Percentiles rank a stretch among this genome's conserved stretches.
Evolutionary conservation across 768 basidiomycete genomes (phyloP).

Genomic region (Lenzites betulinus): DNA sequence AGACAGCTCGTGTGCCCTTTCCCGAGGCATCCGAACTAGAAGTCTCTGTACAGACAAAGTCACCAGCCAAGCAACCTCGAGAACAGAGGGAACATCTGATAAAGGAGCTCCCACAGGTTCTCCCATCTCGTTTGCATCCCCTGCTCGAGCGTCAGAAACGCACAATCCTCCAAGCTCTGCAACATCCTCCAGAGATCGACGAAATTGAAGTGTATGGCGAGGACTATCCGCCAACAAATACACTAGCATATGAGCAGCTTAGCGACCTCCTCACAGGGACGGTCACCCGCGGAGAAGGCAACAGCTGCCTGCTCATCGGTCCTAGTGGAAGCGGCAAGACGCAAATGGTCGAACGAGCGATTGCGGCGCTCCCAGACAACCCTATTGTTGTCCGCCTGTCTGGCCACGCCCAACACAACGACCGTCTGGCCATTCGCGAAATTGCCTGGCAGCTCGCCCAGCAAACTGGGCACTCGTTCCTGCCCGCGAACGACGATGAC

Average conservation of each 20-base stretch:
- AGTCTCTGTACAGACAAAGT: neutral
- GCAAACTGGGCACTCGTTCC: constrained; percentile 68
- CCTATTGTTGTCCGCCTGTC: constrained; percentile 82
- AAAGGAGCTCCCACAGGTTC: constrained; percentile 9
- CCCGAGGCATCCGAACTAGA: constrained; percentile 1
- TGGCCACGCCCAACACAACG: constrained; percentile 83
- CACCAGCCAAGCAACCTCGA: neutral
- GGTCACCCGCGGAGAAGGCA: constrained; percentile 81
- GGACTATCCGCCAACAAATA: constrained; percentile 47
- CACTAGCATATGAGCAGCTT: constrained; percentile 57
- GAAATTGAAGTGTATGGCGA: constrained; percentile 35
- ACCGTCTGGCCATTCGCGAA: constrained; percentile 89
- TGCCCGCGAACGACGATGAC: constrained; percentile 41
- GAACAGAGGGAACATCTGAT: neutral
- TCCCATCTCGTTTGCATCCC: constrained; percentile 45
- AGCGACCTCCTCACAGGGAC: constrained; percentile 71
- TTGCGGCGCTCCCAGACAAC: constrained; percentile 45
- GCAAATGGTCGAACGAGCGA: constrained; percentile 61
- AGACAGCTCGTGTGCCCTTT: neutral
- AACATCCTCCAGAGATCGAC: constrained; percentile 30
- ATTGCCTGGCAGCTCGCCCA: constrained; percentile 82
- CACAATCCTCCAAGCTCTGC: constrained; percentile 51
- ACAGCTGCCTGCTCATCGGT: constrained; percentile 88
- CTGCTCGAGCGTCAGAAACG: constrained; percentile 61
- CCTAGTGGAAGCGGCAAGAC: constrained; percentile 88